Evolutionary conservation across 495 filamentous ascomycete genomes (phyloP).

Genomic region (Trypethelium eluteriae): DNA sequence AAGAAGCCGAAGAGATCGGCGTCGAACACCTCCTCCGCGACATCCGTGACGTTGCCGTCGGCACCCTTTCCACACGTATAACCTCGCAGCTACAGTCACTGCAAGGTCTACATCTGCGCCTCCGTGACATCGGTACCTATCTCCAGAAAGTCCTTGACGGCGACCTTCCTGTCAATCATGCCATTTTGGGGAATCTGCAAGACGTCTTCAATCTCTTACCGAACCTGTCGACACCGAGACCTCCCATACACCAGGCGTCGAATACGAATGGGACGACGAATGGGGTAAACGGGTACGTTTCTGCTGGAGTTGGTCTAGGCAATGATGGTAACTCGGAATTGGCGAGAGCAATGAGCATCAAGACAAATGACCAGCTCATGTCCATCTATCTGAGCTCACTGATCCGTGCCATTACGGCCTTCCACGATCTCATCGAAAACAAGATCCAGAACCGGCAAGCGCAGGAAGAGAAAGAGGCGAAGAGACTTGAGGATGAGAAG

Average conservation of each 20-base stretch:
- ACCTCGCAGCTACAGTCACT: conserved; percentile 96
- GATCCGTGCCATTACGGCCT: conserved; percentile 95
- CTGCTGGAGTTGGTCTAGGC: conserved; percentile 37
- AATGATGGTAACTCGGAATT: conserved; percentile 69
- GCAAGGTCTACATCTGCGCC: conserved; percentile 88
- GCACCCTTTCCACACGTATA: conserved; percentile 94
- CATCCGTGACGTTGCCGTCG: conserved; percentile 95
- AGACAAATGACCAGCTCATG: conserved; percentile 99
- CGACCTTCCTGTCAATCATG: conserved; percentile 91
- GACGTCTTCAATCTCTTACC: conserved; percentile 98
- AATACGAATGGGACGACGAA: conserved; percentile 30
- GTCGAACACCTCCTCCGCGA: conserved; percentile 97
- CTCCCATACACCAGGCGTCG: conserved; percentile 34
- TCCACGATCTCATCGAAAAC: conserved; percentile 99
- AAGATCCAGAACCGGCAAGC: conserved; percentile 98
- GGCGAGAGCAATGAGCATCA: conserved; percentile 89
- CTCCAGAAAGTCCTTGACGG: conserved; percentile 91
- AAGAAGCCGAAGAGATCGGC: conserved; percentile 97
- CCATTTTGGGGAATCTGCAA: conserved; percentile 93
- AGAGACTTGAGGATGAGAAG: conserved; percentile 44
- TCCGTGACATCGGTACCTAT: conserved; percentile 92
- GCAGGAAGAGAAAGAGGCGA: conserved; percentile 86
- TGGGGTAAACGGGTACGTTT: conserved; percentile 32
- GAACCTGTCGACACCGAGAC: conserved; percentile 80
- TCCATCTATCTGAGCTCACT: conserved; percentile 92